Evolutionary conservation across 164 flowering plant species (phyloP), one percentile per base, ranked within the genome.

Genomic region (Annona cherimola): DNA sequence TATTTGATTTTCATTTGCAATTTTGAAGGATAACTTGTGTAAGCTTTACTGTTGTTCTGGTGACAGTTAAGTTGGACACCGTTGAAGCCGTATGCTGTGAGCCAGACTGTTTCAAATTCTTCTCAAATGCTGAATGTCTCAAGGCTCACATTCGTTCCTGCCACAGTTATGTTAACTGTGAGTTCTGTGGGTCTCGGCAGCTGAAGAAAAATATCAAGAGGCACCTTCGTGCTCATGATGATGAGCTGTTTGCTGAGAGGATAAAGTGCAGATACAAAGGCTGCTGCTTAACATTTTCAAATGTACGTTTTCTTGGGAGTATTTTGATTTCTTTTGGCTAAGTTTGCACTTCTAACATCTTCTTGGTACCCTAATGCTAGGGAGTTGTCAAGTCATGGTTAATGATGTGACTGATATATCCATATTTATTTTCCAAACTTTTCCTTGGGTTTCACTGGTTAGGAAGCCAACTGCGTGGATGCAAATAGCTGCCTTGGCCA

Each of bases 171-270:
- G 73, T 87, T 19, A 72, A 54, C 2, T 95, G 99, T 72, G 93
- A 91, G 55, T 74, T 85, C 18, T 93, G 99, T 81, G 92, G 91
- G 42, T 72, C 75, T 40, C 85, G 82, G 81, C 97, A 91, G 65
- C 79, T 90, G 54, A 90, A 80, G 82, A 95, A 89, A 83, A 93
- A 89, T 77, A 81, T 91, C 8, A 87, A 88, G 80, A 82, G 98
- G 42, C 83, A 80, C 59, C 62, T 80, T 72, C 78, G 80, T 0
- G 75, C 71, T 4, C 97, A 93, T 76, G 90, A 85, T 66, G 74
- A 42, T 8, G 76, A 5, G 20, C 26, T 6, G 66, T 45, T 83
- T 6, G 9, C 77, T 0, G 84, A 84, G 72, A 73, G 74, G 69
- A 76, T 93, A 4, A 83, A 85, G 45, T 93, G 98, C 74, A 71